These are phyloP conservation scores for Umbilicaria muhlenbergii DNA, from an alignment of 495 filamentous ascomycete species.

Conservation along the genomic window DNA sequence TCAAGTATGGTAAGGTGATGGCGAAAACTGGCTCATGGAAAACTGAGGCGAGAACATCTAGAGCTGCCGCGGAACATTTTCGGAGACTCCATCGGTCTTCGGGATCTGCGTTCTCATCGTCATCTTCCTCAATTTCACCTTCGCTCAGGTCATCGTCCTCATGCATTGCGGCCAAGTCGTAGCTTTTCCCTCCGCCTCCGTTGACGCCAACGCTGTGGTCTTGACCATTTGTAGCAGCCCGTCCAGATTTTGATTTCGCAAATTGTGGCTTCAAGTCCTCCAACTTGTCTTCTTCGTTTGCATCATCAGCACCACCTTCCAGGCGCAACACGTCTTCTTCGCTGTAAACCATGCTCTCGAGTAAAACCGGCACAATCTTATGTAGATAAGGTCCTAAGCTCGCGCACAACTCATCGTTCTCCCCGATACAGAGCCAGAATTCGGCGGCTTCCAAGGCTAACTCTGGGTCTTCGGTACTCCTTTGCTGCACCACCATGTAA, in stretches of 20 bases:
- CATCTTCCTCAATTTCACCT: conserved; percentile 69
- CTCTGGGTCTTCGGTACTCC: conserved; percentile 70
- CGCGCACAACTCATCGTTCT: conserved; percentile 62
- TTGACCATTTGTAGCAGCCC: conserved; percentile 34
- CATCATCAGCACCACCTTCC: conserved; percentile 73
- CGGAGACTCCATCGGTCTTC: conserved; percentile 92
- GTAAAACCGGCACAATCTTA: conserved; percentile 77
- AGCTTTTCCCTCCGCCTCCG: conserved; percentile 17
- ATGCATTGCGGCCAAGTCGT: conserved; percentile 14
- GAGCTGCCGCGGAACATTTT: conserved; percentile 92
- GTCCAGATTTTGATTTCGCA: conserved; percentile 53
- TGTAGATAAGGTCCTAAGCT: conserved; percentile 59
- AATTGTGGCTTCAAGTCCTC: conserved; percentile 91
- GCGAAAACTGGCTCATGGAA: conserved; percentile 83
- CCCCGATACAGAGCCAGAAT: conserved; percentile 91
- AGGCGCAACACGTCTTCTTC: conserved; percentile 81
- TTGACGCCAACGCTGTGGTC: conserved; percentile 29
- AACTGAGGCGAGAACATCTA: conserved; percentile 85
- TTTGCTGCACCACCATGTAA: conserved; percentile 84
- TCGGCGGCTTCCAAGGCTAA: conserved; percentile 89
- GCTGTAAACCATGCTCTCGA: conserved; percentile 92
- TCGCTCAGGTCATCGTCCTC: conserved; percentile 66
- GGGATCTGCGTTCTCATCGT: conserved; percentile 64
- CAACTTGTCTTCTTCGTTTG: conserved; percentile 75
- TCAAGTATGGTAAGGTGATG: conserved; percentile 81